These are phyloP conservation scores for Solanum hybrid DNA, from an alignment of 305 asterid genomes.

Conservation along the genomic window DNA sequence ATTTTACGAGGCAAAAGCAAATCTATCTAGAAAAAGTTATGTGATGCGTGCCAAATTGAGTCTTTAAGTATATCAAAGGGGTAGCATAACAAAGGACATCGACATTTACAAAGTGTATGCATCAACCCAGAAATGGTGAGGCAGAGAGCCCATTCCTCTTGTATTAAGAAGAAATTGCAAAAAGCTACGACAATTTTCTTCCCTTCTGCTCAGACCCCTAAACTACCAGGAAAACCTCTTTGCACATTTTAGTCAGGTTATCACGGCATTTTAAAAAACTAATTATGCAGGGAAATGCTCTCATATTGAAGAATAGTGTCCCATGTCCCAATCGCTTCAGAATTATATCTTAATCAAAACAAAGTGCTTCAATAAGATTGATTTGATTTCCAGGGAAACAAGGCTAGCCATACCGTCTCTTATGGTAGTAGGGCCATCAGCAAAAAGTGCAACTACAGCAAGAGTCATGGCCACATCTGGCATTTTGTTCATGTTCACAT, in stretches of 20 bases:
- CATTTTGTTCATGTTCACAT: constrained; percentile 97
- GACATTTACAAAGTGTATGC: background rate
- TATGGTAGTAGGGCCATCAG: constrained; percentile 91
- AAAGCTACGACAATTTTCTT: background rate
- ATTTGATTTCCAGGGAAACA: background rate
- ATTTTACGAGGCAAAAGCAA: background rate
- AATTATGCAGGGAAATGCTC: background rate
- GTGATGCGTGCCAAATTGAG: background rate
- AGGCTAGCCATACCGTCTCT: constrained; percentile 63
- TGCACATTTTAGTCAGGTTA: background rate
- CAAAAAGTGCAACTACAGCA: constrained; percentile 94
- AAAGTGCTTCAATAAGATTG: background rate
- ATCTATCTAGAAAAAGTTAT: background rate
- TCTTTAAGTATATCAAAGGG: background rate
- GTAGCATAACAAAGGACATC: background rate
- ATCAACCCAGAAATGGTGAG: background rate
- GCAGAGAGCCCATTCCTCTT: background rate
- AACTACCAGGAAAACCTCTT: background rate
- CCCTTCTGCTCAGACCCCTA: background rate
- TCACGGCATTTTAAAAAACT: background rate
- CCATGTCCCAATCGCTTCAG: background rate
- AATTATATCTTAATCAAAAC: background rate
- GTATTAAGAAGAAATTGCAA: background rate
- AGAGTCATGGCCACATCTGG: constrained; percentile 99
- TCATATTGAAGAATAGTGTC: background rate